Evolutionary conservation across 1,284 basidiomycete genomes (phyloP), one percentile per base, ranked within the genome.

Genomic region (Sporisorium sorghi): DNA sequence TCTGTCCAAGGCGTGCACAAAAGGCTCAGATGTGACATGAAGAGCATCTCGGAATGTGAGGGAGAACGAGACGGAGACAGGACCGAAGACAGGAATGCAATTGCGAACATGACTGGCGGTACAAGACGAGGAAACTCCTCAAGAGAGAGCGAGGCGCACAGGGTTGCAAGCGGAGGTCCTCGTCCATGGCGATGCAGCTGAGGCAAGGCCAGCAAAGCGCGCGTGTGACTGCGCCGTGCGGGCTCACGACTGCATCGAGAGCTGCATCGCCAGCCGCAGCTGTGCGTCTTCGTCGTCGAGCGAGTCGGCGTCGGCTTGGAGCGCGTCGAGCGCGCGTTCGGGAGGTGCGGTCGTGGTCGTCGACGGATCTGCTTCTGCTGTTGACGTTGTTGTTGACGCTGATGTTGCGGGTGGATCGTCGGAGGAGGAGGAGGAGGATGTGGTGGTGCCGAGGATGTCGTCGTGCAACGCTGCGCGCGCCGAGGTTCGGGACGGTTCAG

Each of bases 341-440:
- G 47, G 24, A 0, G 33, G 2, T 40, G 37, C 6, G 28, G 21
- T n/a, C 7, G n/a, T 3, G 19, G 11, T 21, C 3, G 19, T 11
- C 9, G 19, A n/a, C 19, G 21, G 43, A 17, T 24, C 32, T 37
- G 26, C 8, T 35, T 35, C 33, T 35, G 33, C 33, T 35, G 33
- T 14, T 14, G 33, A 10, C 14, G 43, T n/a, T 15, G 35, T 17
- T 9, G 30, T 48, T 9, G 46, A 10, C 6, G 24, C 3, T 7
- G 19, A 30, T 23, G 37, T 87, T 40, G 93, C 19, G 5, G 17
- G 5, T 24, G 35, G 12, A 8, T 2, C 37, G 15, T n/a, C n/a
- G n/a, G n/a, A n/a, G n/a, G n/a, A n/a, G n/a, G n/a, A n/a, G n/a
- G n/a, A n/a, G n/a, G n/a, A n/a, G n/a, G n/a, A n/a, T n/a, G 24